Conservation (phyloP, 306 rosid species). For the Malus fusca region DNA sequence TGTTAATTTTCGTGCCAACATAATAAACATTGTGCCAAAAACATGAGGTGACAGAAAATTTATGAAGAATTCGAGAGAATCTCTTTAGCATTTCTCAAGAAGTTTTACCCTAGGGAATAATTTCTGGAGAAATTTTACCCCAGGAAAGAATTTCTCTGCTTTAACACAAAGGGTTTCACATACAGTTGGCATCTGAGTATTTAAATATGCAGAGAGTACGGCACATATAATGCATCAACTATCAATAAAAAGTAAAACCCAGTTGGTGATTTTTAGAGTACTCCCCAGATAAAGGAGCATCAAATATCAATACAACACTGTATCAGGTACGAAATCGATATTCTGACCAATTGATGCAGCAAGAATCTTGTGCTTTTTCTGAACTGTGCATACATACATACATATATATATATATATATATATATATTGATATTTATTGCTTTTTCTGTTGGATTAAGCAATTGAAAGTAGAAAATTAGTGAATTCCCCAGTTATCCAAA, state of each 20-base stretch:
- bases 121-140: too few relatives aligned
- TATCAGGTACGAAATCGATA: conserved; percentile 22
- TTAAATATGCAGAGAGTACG: not conserved
- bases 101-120: not conserved
- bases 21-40: too few relatives aligned
- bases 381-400: not conserved
- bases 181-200: not conserved
- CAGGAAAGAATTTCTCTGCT: not conserved
- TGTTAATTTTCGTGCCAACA: too few relatives aligned
- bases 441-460: not conserved
- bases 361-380: conserved; percentile 34
- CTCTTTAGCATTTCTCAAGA: too few relatives aligned
- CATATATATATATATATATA: too few relatives aligned
- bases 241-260: not conserved
- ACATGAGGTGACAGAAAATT: too few relatives aligned
- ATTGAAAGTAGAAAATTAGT: not conserved
- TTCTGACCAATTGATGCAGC: conserved; percentile 23
- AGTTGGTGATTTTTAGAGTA: not conserved
- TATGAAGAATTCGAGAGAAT: fast-evolving
- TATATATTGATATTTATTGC: not conserved
- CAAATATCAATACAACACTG: not conserved
- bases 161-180: not conserved
- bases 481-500: not conserved
- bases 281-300: conserved; percentile 8
- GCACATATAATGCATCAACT: not conserved